phyloP scores from a whole-genome alignment of 257 asterid species.

The Nicotiana undulata region DNA sequence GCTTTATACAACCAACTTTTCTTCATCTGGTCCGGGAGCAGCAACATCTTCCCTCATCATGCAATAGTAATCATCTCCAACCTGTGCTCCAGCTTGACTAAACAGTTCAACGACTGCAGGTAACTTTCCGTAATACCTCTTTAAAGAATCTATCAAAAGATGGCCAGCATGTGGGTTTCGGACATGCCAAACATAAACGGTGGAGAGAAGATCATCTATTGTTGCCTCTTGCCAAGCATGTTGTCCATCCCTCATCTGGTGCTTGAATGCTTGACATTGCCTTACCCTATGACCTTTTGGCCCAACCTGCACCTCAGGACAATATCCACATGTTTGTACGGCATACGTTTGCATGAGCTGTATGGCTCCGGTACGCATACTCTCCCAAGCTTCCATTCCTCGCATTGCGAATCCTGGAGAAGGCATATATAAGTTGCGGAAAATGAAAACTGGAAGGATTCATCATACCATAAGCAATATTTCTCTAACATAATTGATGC shows the following conservation, averaged over 20 bases:
- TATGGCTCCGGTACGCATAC: slow-evolving; percentile 30
- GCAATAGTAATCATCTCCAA: slow-evolving; percentile 27
- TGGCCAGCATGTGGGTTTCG: not conserved
- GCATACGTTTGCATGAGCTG: slow-evolving; percentile 44
- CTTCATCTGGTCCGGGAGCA: slow-evolving; percentile 52
- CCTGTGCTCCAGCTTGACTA: slow-evolving; percentile 51
- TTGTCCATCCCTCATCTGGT: slow-evolving; percentile 80
- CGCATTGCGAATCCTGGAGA: slow-evolving; percentile 36
- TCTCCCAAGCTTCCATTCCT: slow-evolving; percentile 54
- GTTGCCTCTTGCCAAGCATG: slow-evolving; percentile 81
- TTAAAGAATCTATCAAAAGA: slow-evolving; percentile 38
- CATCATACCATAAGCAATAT: not conserved
- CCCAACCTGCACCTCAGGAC: slow-evolving; percentile 73
- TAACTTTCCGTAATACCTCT: slow-evolving; percentile 57
- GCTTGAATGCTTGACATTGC: slow-evolving; percentile 74
- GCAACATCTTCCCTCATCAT: slow-evolving; percentile 47
- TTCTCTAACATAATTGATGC: not conserved
- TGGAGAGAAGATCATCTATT: slow-evolving; percentile 45
- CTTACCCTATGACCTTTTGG: slow-evolving; percentile 71
- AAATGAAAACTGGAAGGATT: not conserved
- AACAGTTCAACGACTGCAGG: slow-evolving; percentile 62
- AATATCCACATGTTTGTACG: slow-evolving; percentile 62
- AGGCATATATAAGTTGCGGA: not conserved
- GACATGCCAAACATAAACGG: slow-evolving; percentile 61
- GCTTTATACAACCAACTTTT: slow-evolving; percentile 41